Conservation (phyloP, 169 alveolate species). For the Plasmodium blacklocki region DNA sequence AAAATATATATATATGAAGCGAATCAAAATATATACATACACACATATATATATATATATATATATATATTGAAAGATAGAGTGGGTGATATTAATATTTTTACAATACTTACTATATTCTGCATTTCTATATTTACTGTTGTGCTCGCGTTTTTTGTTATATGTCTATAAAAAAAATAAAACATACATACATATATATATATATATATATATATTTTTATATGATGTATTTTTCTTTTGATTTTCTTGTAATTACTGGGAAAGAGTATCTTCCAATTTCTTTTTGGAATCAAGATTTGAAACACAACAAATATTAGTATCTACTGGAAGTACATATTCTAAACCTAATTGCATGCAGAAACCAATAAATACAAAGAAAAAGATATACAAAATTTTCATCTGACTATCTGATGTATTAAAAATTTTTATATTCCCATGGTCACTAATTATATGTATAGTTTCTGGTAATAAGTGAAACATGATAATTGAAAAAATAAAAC, state of each 20-base stretch:
- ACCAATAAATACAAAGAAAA: conserved; percentile 67
- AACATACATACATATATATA: not conserved
- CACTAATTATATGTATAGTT: conserved; percentile 22
- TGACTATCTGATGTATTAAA: conserved; percentile 39
- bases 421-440: conserved; percentile 20
- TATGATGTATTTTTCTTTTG: not conserved
- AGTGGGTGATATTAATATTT: too few relatives aligned
- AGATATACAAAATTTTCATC: conserved; percentile 28
- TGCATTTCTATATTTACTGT: too few relatives aligned
- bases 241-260: conserved; percentile 26
- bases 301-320: conserved; percentile 34
- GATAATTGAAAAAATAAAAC: conserved; percentile 60
- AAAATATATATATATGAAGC: not conserved
- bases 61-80: too few relatives aligned
- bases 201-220: not conserved
- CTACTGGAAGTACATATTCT: conserved; percentile 64
- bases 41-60: not conserved
- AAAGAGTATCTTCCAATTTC: conserved; percentile 12
- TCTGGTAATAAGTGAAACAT: conserved; percentile 69
- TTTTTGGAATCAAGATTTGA: conserved; percentile 9
- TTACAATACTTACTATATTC: too few relatives aligned
- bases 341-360: conserved; percentile 55
- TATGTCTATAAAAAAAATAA: not conserved
- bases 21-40: not conserved
- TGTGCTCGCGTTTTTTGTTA: too few relatives aligned